Evolutionary conservation across 768 basidiomycete species (phyloP), one percentile per base, ranked within the genome.

Genomic region (Daedaleopsis sinensis): DNA sequence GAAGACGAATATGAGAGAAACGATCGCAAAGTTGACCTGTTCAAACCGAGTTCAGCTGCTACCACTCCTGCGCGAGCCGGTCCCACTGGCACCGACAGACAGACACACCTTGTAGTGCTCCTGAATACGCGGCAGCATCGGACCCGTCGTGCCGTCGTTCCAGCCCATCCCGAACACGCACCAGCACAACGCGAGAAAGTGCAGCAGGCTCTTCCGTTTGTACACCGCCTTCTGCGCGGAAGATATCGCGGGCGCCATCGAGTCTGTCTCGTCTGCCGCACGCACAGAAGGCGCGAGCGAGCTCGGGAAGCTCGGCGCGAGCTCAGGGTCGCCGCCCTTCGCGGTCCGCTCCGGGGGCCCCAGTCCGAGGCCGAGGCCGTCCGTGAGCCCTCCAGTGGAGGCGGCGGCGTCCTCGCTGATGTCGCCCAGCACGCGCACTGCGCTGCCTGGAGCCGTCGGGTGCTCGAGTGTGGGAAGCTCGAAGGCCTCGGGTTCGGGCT

Each of bases 101-200:
- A 32, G 27, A 32, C 27, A 7, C 27, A 82, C 82, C 62, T 74
- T 68, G 70, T 82, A 83, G 72, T 82, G 78, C 8, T 73, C 70
- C 71, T 90, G 90, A 50, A 94, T 86, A 12, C 83, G 79, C 1
- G 90, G 92, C 11, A 94, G 73, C 24, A 94, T 73, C 1, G 92
- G 90, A 5, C 92, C 92, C 13, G 84, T 83, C 0, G 86, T 81
- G 16, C 86, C 87, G 72, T 91, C 91, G 65, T 88, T 90, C 90
- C 90, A 93, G 35, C 92, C 92, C n/a, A 79, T 78, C 10, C 89
- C 73, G 61, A 87, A 86, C 52, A 87, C 58, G n/a, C 77, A 73
- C 75, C 78, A 84, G 66, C 85, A 89, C 43, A 88, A 72, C 3
- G 87, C 73, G 21, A 74, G 61, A 59, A 88, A 82, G 60, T 89